Conservation (phyloP, 2,329 filamentous ascomycete genomes). For the Tothia fuscella region DNA sequence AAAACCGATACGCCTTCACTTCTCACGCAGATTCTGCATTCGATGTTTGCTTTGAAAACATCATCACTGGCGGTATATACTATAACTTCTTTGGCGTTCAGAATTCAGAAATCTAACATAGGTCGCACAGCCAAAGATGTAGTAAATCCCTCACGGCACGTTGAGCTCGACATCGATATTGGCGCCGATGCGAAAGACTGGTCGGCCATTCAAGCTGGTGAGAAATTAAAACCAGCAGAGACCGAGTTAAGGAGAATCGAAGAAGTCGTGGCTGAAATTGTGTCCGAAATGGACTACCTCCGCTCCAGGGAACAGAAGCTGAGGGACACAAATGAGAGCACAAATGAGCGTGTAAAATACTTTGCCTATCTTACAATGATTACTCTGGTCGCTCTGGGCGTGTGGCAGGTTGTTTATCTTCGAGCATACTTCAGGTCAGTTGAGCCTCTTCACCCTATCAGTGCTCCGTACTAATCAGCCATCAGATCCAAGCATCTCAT, state of each 20-base stretch:
- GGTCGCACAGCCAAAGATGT: constrained; percentile 23
- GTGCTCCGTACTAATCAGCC: neutral
- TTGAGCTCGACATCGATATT: constrained; percentile 93
- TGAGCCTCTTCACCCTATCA: neutral
- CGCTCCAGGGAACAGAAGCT: constrained; percentile 83
- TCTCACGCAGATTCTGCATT: constrained; percentile 85
- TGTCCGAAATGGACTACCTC: constrained; percentile 93
- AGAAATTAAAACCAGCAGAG: constrained; percentile 97
- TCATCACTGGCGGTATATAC: constrained; percentile 36
- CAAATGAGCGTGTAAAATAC: constrained; percentile 97
- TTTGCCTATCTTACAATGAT: constrained; percentile 92
- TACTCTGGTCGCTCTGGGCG: constrained; percentile 77
- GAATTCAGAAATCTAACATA: neutral
- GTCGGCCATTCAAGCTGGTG: constrained; percentile 87
- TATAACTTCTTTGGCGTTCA: neutral
- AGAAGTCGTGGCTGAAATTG: constrained; percentile 79
- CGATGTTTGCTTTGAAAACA: constrained; percentile 92
- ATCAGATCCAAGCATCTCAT: constrained; percentile 39
- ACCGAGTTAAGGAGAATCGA: constrained; percentile 87
- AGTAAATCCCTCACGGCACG: constrained; percentile 48
- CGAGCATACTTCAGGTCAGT: constrained; percentile 83
- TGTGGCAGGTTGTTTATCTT: constrained; percentile 96
- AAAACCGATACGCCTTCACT: constrained; percentile 88
- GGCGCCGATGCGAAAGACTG: constrained; percentile 96
- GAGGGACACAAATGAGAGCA: constrained; percentile 98